Conservation (phyloP, 1,139 yeast genomes). For the Yamadazyma jaroonii region DNA sequence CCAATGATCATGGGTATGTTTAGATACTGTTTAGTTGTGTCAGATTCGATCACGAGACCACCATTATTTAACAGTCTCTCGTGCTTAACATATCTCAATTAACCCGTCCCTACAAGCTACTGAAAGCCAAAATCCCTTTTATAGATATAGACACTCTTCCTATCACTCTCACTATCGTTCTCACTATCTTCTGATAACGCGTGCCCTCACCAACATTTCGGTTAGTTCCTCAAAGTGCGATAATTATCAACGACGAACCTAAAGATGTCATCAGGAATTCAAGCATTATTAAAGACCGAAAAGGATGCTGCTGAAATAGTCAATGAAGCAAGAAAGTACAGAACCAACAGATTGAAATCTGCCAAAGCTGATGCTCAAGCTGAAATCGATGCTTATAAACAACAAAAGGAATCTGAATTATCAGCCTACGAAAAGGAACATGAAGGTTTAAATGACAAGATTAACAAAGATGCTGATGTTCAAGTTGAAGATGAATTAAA, state of each 20-base stretch:
- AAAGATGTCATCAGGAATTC: constrained; percentile 36
- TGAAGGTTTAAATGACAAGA: constrained; percentile 62
- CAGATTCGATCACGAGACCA: background rate
- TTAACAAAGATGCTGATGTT: constrained; percentile 71
- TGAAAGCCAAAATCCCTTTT: too few relatives aligned
- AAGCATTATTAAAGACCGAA: constrained; percentile 65
- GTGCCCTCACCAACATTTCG: constrained; percentile 1
- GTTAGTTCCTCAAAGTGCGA: constrained; percentile 2
- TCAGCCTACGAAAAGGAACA: constrained; percentile 66
- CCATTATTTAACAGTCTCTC: too few relatives aligned
- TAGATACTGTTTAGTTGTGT: too few relatives aligned
- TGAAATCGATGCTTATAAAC: constrained; percentile 86
- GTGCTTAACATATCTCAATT: too few relatives aligned
- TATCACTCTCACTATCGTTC: too few relatives aligned
- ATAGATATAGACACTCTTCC: too few relatives aligned
- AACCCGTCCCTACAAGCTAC: too few relatives aligned
- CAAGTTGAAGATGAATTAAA: constrained; percentile 58
- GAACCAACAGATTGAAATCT: constrained; percentile 85
- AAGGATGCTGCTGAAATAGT: constrained; percentile 96
- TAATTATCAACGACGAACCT: constrained; percentile 2
- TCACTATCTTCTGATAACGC: too few relatives aligned
- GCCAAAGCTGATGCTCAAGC: constrained; percentile 91
- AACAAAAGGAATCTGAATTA: constrained; percentile 81
- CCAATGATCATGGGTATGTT: constrained; percentile 7
- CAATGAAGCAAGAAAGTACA: constrained; percentile 82